These are phyloP conservation scores for Lunularia cruciata DNA, from an alignment of 225 moss, liverwort and hornwort genomes.

Conservation along the genomic window DNA sequence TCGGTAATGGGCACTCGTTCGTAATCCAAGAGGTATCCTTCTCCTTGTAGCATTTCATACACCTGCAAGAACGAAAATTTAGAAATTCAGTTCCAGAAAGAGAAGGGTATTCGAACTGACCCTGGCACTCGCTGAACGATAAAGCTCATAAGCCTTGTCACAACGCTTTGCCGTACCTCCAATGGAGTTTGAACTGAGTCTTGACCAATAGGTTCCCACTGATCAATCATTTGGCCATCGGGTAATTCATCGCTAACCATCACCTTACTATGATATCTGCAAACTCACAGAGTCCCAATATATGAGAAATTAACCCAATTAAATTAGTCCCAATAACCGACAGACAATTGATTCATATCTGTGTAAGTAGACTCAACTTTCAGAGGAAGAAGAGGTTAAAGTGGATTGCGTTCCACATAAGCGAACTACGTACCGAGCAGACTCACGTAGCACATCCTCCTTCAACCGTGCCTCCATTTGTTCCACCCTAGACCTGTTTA, in stretches of 20 bases:
- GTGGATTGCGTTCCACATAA: too few relatives aligned
- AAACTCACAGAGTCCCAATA: too few relatives aligned
- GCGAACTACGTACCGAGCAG: slow-evolving; percentile 55
- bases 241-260: slow-evolving; percentile 99
- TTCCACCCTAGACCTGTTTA: slow-evolving; percentile 95
- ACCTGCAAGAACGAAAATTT: slow-evolving; percentile 79
- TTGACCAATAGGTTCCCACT: slow-evolving; percentile 94
- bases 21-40: slow-evolving; percentile 92
- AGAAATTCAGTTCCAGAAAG: too few relatives aligned
- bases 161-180: slow-evolving; percentile 49
- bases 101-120: too few relatives aligned
- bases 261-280: slow-evolving; percentile 85
- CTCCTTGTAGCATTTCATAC: slow-evolving; percentile 86
- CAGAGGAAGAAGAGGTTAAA: too few relatives aligned
- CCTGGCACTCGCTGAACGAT: not conserved
- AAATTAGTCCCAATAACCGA: too few relatives aligned
- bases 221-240: slow-evolving; percentile 99
- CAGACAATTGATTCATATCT: too few relatives aligned
- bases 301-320: too few relatives aligned
- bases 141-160: not conserved
- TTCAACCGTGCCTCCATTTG: slow-evolving; percentile 99
- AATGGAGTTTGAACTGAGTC: slow-evolving; percentile 86
- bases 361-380: too few relatives aligned
- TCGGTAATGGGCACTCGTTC: slow-evolving; percentile 99
- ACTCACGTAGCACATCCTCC: slow-evolving; percentile 88